Evolutionary conservation across 192 early-diverging fungal species (phyloP).

Genomic region (Coemansia sp.): DNA sequence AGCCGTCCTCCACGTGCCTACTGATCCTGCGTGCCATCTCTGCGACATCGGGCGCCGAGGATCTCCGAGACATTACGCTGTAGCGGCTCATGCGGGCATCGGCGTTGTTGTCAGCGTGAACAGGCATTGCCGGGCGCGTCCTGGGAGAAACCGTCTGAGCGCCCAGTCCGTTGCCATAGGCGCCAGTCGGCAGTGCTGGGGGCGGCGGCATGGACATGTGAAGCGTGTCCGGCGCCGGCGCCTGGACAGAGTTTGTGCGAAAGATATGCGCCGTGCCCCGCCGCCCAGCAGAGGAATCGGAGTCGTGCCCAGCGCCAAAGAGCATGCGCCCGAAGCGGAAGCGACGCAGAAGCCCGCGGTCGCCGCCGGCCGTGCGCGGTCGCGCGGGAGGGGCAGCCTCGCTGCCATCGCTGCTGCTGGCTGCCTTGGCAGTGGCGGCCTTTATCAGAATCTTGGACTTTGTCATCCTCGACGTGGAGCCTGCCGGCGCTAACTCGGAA

Average conservation of each 20-base stretch:
- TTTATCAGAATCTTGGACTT: slow-evolving; percentile 40
- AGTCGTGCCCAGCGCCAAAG: slow-evolving; percentile 16
- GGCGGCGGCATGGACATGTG: slow-evolving; percentile 1
- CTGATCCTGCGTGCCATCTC: slow-evolving; percentile 25
- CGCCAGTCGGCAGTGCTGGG: too few relatives aligned
- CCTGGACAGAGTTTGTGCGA: slow-evolving; percentile 32
- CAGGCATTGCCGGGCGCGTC: not conserved
- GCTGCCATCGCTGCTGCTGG: slow-evolving; percentile 4
- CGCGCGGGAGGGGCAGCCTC: slow-evolving; percentile 12
- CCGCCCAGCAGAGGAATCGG: not conserved
- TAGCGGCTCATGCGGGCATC: slow-evolving; percentile 33
- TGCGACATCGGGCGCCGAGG: slow-evolving; percentile 38
- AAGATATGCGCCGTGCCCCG: slow-evolving; percentile 7
- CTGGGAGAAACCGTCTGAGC: not conserved
- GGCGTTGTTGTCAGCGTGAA: not conserved
- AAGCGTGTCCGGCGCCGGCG: slow-evolving; percentile 8
- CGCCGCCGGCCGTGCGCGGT: slow-evolving; percentile 43
- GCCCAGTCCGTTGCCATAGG: not conserved
- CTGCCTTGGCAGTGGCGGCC: slow-evolving; percentile 18
- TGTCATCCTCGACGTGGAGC: slow-evolving; percentile 20
- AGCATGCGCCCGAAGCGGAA: slow-evolving; percentile 43
- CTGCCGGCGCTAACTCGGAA: too few relatives aligned
- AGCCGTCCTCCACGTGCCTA: slow-evolving; percentile 2
- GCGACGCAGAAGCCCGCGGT: slow-evolving; percentile 32
- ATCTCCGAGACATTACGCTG: slow-evolving; percentile 32